Base-by-base conservation (phyloP, 208 protist species). In the Trypanosoma rangeli region DNA sequence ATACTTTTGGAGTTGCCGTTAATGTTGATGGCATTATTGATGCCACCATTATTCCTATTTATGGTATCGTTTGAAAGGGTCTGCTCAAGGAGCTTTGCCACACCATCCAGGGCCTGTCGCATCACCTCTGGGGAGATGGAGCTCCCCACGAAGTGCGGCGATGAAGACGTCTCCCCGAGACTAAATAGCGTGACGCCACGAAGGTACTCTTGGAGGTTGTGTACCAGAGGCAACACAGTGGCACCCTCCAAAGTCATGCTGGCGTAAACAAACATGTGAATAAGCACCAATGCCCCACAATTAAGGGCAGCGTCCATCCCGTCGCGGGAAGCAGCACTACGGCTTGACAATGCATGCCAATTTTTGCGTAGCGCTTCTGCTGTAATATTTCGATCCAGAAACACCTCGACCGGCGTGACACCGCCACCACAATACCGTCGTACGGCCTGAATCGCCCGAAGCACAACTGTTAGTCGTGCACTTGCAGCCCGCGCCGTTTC, bases 261-360 rank as follows among this genome's bases (percentile, higher is more conserved):
- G 42, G 61, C 60, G 22, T 68, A 46, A 31, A 76, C 74, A 66
- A 95, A 91, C 52, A 94, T 79, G 67, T 93, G 86, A 59, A 91
- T 79, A 29, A 96, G 77, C 53, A 94, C 80, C 22, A 93, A 81
- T 7, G 84, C 87, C n/a, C 90, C 87, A 69, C 86, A 94, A 70
- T 92, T 90, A 28, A 94, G 68, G 0, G 85, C 77, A 7, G 83
- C 87, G 57, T 94, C 86, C 31, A 73, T 68, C 7, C 54, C 70
- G 16, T 42, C 44, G 22, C 49, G 69, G 44, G 44, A 59, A 31
- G n/a, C 44, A 15, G 54, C 37, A 50, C 57, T 49, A 35, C 53
- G 53, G 48, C 35, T 61, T 28, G 53, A 65, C 39, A 64, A 56
- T 33, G 64, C 75, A 44, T 86, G 76, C 56, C 73, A 54, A 22